A percentile compares a stretch with the other conserved stretches of the same genome.
phyloP scores from a whole-genome alignment of 768 basidiomycete species.

The Pulveroboletus sp. region DNA sequence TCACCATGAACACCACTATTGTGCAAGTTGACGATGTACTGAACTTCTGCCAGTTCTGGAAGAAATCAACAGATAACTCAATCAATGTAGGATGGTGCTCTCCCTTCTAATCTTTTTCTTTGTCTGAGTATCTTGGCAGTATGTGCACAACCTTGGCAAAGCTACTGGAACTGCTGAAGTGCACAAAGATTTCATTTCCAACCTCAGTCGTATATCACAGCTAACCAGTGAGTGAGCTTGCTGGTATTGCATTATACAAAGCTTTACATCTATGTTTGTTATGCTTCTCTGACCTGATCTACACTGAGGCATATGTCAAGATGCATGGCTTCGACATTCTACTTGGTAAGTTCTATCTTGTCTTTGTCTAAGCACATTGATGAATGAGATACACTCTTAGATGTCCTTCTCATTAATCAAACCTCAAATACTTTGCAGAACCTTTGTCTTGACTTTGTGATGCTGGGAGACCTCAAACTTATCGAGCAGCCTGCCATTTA shows the following conservation, averaged over 20 bases:
- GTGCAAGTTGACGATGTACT: constrained; percentile 93
- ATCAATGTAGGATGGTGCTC: constrained; percentile 52
- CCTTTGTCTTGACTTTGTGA: constrained; percentile 95
- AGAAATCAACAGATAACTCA: constrained; percentile 81
- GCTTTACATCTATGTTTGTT: constrained; percentile 2
- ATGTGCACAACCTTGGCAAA: constrained; percentile 82
- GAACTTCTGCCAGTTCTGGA: constrained; percentile 91
- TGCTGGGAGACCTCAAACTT: constrained; percentile 93
- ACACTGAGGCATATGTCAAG: constrained; percentile 96
- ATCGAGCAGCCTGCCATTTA: constrained; percentile 94
- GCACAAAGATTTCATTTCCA: constrained; percentile 92
- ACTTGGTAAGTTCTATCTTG: constrained; percentile 52
- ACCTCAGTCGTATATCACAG: constrained; percentile 89
- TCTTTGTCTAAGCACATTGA: background rate
- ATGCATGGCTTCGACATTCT: constrained; percentile 97
- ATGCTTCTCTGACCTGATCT: constrained; percentile 98
- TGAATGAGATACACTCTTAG: constrained; percentile 35
- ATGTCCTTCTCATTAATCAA: constrained; percentile 96
- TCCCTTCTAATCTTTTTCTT: background rate
- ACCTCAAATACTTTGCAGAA: constrained; percentile 93
- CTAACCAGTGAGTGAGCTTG: constrained; percentile 66
- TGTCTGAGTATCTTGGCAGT: constrained; percentile 43
- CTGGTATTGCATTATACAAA: background rate
- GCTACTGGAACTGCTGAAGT: constrained; percentile 85
- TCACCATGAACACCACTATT: no score